Base-by-base conservation (phyloP, 768 basidiomycete genomes). In the Kwoniella dendrophila region DNA sequence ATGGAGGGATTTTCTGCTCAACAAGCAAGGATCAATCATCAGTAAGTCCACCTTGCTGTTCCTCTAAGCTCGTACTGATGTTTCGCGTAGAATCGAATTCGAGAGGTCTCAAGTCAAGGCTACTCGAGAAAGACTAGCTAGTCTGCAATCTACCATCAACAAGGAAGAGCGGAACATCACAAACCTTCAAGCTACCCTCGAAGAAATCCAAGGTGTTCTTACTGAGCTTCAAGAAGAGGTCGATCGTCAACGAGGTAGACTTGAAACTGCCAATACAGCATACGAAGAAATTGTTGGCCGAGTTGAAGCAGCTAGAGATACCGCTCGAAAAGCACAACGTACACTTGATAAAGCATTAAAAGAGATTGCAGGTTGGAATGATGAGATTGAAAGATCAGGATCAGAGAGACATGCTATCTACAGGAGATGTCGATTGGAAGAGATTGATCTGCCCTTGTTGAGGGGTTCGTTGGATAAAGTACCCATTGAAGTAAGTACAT, bases 381-480 rank as follows among this genome's bases (percentile, higher is more conserved):
- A 95, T 76, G 90, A 92, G 72, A 96, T 96, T 62, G 91, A 92
- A 78, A 91, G 90, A 74, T 80, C 89, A 27, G 88, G 87, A 0
- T 83, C 91, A 47, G 94, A 97, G 72, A 83, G 95, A 24, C 90
- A 92, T 24, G 82, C 87, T 0, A 84, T 90, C 47, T 98, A 97
- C 76, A 86, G 94, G 16, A 90, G 90, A 73, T 97, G 95, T 79
- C 86, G 92, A 65, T 83, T 99, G 44, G 96, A 99, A 65, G 93
- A 96, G 70, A 88, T 97, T 68, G 84, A 84, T 61, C 78, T 99
- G 18, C 93, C 95, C 0, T 81, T 98, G 12, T 68, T 83, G 14
- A 77, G 84, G 56, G 96, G 95, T 5, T 84, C 86, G 71, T 81
- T 98, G 56, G 88, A 86, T 77, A 85, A 90, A 68, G 90, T 98